Conservation (phyloP, 139 green algal species). For the Tetradesmus obliquus region DNA sequence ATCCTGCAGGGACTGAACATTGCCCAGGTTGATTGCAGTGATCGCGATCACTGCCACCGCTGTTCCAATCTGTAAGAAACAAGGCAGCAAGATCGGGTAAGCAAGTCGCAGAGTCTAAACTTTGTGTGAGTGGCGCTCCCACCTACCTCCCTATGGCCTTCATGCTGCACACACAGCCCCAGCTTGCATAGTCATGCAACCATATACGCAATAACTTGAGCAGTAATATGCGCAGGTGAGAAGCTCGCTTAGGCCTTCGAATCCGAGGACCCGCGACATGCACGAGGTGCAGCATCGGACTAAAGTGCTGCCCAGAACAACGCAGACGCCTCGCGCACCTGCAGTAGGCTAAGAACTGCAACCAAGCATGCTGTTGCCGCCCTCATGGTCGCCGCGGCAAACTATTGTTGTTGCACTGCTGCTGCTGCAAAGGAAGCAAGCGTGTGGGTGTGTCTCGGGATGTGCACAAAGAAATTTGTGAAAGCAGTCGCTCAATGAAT, state of each 20-base stretch:
- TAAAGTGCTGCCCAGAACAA: neutral
- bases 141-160: neutral
- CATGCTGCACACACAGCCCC: neutral
- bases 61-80: conserved; percentile 32
- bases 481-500: neutral
- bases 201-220: neutral
- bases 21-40: conserved; percentile 35
- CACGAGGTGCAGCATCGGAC: neutral
- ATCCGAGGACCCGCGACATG: neutral
- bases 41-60: conserved; percentile 43
- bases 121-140: neutral
- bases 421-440: neutral
- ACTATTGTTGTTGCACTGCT: conserved; percentile 10
- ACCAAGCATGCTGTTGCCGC: conserved; percentile 16
- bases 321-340: neutral
- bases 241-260: neutral
- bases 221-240: neutral
- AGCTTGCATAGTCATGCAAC: neutral
- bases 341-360: conserved; percentile 3
- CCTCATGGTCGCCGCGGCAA: conserved; percentile 10
- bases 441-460: neutral
- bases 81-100: neutral
- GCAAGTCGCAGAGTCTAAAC: too few species aligned
- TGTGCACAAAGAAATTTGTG: neutral
- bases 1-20: neutral